Percentiles rank a stretch among this genome's conserved stretches.
These are phyloP conservation scores for Leccinum rimulosum DNA, from an alignment of 768 basidiomycete species.

Conservation along the genomic window DNA sequence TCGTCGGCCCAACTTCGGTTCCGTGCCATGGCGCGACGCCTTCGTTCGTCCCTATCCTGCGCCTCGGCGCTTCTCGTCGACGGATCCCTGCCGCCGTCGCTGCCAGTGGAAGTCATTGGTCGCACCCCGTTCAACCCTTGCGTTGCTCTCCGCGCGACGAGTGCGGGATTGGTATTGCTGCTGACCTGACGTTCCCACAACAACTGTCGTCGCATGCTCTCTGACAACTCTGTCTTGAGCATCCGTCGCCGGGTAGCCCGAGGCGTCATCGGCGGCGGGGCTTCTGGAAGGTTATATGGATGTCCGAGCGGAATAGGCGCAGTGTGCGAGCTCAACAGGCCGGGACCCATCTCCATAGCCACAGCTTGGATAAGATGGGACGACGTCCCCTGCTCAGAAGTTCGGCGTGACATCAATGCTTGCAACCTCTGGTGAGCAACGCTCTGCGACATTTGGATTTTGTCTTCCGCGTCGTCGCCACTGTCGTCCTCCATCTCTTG, in stretches of 20 bases:
- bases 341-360: constrained; percentile 15
- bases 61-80: constrained; percentile 19
- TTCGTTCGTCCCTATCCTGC: constrained; percentile 42
- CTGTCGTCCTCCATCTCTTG: constrained; percentile 68
- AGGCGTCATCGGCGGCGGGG: constrained; percentile 71
- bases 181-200: constrained; percentile 78
- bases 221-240: constrained; percentile 82
- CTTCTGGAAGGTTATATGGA: constrained; percentile 73
- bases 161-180: constrained; percentile 44
- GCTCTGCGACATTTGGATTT: constrained; percentile 59
- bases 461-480: constrained; percentile 48
- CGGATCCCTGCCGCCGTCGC: constrained; percentile 14
- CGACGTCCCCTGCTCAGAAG: constrained; percentile 28
- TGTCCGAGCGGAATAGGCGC: constrained; percentile 59
- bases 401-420: constrained; percentile 50
- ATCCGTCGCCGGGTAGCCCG: constrained; percentile 82
- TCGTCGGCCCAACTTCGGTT: constrained; percentile 71
- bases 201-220: constrained; percentile 76
- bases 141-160: constrained; percentile 29
- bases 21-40: constrained; percentile 47
- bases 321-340: constrained; percentile 30
- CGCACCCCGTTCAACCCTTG: constrained; percentile 32
- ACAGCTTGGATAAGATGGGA: constrained; percentile 23
- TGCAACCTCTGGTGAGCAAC: constrained; percentile 67
- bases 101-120: constrained; percentile 34